Percentiles rank a stretch among this genome's conserved stretches.
Evolutionary conservation across 2,329 filamentous ascomycete species (phyloP).

Genomic region (Fusarium continuum): DNA sequence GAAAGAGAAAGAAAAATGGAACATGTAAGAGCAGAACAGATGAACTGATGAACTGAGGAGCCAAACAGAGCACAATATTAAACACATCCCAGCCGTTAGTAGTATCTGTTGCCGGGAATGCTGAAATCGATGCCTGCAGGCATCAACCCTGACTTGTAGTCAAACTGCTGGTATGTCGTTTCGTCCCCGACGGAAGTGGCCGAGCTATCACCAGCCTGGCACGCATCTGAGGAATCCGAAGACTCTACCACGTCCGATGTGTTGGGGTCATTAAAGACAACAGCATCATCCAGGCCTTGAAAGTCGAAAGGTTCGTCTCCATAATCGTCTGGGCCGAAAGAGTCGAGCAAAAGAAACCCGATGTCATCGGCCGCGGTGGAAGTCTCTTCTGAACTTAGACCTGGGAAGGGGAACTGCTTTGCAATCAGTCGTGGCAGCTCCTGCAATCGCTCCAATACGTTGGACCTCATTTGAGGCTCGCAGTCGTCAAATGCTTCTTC

Average conservation of each 20-base stretch:
- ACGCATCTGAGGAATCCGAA: slow-evolving; percentile 24
- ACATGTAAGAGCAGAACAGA: not conserved
- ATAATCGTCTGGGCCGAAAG: not conserved
- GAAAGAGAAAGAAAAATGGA: not conserved
- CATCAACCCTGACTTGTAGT: slow-evolving; percentile 1
- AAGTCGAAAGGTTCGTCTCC: slow-evolving; percentile 4
- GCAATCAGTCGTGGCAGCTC: slow-evolving; percentile 14
- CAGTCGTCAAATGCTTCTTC: slow-evolving; percentile 5
- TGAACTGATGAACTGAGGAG: not conserved
- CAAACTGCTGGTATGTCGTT: slow-evolving; percentile 6
- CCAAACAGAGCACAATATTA: too few relatives aligned
- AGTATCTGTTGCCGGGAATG: not conserved
- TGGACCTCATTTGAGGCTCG: slow-evolving; percentile 10
- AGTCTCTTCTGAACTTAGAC: slow-evolving; percentile 21
- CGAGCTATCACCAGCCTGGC: slow-evolving; percentile 22
- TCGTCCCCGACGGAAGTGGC: slow-evolving; percentile 28
- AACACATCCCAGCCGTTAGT: not conserved
- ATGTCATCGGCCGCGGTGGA: slow-evolving; percentile 1
- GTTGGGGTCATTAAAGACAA: not conserved
- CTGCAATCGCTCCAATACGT: slow-evolving; percentile 13
- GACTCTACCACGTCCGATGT: not conserved
- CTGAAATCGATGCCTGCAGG: not conserved
- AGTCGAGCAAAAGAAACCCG: not conserved
- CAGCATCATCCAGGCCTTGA: not conserved
- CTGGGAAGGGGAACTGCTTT: slow-evolving; percentile 13